Evolutionary conservation across 371 early-diverging fungal genomes (phyloP).

Genomic region (Mucor piriformis): DNA sequence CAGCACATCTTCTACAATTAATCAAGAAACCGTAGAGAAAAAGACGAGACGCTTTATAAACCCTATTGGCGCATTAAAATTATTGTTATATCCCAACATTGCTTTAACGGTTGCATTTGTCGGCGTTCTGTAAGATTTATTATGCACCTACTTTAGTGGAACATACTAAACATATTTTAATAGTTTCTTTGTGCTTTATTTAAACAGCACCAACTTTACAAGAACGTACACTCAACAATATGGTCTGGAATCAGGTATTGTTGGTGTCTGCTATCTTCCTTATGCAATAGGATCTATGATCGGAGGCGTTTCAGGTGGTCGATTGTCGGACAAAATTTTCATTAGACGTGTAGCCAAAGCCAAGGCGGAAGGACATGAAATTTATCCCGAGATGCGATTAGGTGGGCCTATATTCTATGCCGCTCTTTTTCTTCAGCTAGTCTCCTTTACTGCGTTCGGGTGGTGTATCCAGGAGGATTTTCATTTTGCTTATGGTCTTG

Average conservation of each 20-base stretch:
- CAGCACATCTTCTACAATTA: not conserved
- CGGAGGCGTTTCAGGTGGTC: constrained; percentile 40
- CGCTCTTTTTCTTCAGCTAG: constrained; percentile 22
- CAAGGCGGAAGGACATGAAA: constrained; percentile 13
- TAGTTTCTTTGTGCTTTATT: constrained; percentile 36
- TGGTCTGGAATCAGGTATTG: constrained; percentile 29
- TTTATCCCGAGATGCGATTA: constrained; percentile 44
- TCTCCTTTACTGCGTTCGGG: constrained; percentile 38
- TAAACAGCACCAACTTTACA: constrained; percentile 38
- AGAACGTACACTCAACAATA: constrained; percentile 40
- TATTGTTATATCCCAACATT: constrained; percentile 37
- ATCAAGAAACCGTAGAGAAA: not conserved
- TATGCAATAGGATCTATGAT: constrained; percentile 34
- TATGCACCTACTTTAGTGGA: too few species aligned
- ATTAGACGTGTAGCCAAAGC: constrained; percentile 26
- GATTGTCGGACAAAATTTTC: constrained; percentile 37
- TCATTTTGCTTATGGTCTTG: constrained; percentile 42
- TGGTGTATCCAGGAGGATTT: constrained; percentile 48
- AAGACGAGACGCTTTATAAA: constrained; percentile 22
- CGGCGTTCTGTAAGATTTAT: constrained; percentile 47
- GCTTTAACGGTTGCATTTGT: constrained; percentile 32
- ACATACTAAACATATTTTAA: too few species aligned
- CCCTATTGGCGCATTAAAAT: constrained; percentile 36
- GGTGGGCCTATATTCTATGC: constrained; percentile 27
- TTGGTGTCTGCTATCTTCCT: constrained; percentile 43